Evolutionary conservation across 2,329 filamentous ascomycete genomes (phyloP).

Genomic region (Aspergillus floridensis): DNA sequence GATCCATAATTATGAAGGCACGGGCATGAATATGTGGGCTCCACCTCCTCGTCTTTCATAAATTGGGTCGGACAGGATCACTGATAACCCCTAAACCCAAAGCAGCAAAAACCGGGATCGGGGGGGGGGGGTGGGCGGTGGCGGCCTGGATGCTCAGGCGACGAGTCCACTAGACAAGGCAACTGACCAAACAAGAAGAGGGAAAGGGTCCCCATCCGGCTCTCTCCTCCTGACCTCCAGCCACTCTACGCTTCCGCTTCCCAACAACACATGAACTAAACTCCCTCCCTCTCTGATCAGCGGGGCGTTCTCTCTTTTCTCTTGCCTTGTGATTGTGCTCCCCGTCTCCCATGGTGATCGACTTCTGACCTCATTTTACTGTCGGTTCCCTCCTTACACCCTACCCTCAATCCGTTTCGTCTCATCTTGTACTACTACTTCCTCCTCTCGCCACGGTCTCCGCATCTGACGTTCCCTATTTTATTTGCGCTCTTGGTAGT

Average conservation of each 20-base stretch:
- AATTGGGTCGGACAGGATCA: background rate
- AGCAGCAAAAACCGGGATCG: background rate
- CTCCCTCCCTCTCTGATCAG: background rate
- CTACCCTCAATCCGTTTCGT: constrained; percentile 7
- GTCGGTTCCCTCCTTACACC: constrained; percentile 5
- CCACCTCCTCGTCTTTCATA: background rate
- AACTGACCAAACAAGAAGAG: constrained; percentile 15
- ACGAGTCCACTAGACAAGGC: constrained; percentile 6
- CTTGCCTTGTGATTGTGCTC: constrained; percentile 14
- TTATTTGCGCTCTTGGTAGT: constrained; percentile 2
- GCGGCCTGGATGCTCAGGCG: constrained; percentile 20
- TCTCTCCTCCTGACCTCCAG: constrained; percentile 6
- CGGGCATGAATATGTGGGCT: background rate
- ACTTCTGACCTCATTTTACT: constrained; percentile 13
- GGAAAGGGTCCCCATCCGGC: constrained; percentile 5
- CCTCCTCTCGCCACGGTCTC: constrained; percentile 9
- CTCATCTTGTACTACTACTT: constrained; percentile 5
- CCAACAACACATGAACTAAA: background rate
- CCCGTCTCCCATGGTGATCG: constrained; percentile 7
- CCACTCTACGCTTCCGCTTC: background rate
- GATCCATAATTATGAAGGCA: background rate
- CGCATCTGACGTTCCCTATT: constrained; percentile 17
- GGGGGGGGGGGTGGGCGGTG: background rate
- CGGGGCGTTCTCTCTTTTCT: background rate
- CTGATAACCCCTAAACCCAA: constrained; percentile 6